Percentiles rank a stretch among this genome's conserved stretches.
phyloP scores from a whole-genome alignment of 2,329 filamentous ascomycete species.

The Teratosphaeria pseudoeucalypti region DNA sequence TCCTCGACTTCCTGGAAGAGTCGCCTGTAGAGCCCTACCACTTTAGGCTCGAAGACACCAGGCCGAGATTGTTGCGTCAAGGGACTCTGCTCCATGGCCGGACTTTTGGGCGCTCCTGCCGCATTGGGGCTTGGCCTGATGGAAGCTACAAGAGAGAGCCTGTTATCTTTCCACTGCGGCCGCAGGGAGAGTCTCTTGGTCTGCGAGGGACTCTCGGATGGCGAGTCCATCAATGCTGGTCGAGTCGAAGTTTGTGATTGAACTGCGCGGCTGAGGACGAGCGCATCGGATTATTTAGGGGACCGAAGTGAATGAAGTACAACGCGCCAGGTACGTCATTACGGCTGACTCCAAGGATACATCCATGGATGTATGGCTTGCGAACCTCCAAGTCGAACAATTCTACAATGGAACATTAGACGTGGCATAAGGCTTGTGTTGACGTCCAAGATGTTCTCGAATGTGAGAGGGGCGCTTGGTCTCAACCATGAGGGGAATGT shows the following conservation, averaged over 20 bases:
- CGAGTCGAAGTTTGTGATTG: background rate
- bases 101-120: background rate
- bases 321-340: background rate
- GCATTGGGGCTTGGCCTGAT: slow-evolving; percentile 4
- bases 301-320: background rate
- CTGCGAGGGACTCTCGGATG: slow-evolving; percentile 1
- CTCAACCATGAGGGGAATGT: slow-evolving; percentile 10
- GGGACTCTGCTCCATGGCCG: slow-evolving; percentile 73
- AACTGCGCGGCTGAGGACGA: background rate
- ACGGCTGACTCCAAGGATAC: background rate
- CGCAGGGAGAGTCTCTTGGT: slow-evolving; percentile 6
- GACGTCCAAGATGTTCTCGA: slow-evolving; percentile 12
- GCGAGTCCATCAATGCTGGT: background rate
- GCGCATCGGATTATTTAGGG: background rate
- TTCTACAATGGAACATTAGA: background rate
- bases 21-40: slow-evolving; percentile 77
- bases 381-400: background rate
- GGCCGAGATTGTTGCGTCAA: slow-evolving; percentile 86
- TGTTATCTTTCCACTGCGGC: slow-evolving; percentile 11
- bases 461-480: slow-evolving; percentile 8
- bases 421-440: background rate
- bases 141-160: slow-evolving; percentile 8
- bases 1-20: slow-evolving; percentile 63
- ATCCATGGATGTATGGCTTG: background rate
- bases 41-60: slow-evolving; percentile 86